phyloP scores from a whole-genome alignment of 1,284 basidiomycete genomes.

The Pascua sp. region DNA sequence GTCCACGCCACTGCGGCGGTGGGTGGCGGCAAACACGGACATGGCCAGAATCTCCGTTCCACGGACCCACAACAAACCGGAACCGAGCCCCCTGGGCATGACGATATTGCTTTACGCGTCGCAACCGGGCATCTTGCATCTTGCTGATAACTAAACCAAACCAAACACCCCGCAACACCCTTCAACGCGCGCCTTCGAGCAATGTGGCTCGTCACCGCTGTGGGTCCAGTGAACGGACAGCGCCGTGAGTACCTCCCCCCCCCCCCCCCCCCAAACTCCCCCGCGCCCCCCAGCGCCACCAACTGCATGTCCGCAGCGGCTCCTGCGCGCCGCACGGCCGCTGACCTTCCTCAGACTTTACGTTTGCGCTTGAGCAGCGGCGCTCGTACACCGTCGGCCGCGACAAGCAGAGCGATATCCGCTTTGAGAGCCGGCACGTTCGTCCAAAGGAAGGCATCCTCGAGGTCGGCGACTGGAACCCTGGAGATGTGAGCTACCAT shows the following conservation, averaged over 20 bases:
- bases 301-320: background rate
- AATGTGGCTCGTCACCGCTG: conserved; percentile 43
- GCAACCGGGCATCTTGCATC: too few species aligned
- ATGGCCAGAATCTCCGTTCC: too few species aligned
- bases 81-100: too few species aligned
- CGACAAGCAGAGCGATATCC: conserved; percentile 31
- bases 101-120: too few species aligned
- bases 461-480: conserved; percentile 36
- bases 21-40: too few species aligned
- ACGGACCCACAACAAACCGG: too few species aligned
- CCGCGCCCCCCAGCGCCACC: too few species aligned
- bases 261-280: too few species aligned
- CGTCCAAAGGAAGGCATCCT: conserved; percentile 31
- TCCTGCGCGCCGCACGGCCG: background rate
- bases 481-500: conserved; percentile 25
- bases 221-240: conserved; percentile 43
- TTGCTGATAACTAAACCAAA: too few species aligned
- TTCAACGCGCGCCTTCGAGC: background rate
- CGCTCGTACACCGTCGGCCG: conserved; percentile 36
- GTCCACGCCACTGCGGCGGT: too few species aligned
- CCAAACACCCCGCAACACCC: background rate
- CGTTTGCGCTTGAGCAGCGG: conserved; percentile 37
- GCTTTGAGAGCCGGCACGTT: conserved; percentile 22
- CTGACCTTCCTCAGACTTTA: conserved; percentile 29
- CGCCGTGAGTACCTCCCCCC: conserved; percentile 19